Percentiles rank a stretch among this genome's conserved stretches.
These are phyloP conservation scores for Apiotrichum gamsii DNA, from an alignment of 1,284 basidiomycete genomes.

Conservation along the genomic window DNA sequence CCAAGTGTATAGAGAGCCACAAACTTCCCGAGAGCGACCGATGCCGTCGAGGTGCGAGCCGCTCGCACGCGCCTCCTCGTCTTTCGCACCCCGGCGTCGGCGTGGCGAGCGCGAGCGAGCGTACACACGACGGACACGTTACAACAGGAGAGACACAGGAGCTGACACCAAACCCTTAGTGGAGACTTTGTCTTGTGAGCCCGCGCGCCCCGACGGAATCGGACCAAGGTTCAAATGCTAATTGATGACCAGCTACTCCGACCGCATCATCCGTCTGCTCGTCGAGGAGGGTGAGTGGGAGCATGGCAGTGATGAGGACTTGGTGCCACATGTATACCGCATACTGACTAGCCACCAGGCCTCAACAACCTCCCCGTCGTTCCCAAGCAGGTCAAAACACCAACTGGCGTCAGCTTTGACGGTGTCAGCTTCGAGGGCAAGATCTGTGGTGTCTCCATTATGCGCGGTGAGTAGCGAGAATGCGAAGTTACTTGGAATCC, in stretches of 20 bases:
- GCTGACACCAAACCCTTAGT: constrained; percentile 45
- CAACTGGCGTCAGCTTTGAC: constrained; percentile 69
- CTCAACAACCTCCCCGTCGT: constrained; percentile 92
- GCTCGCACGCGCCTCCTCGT: too few relatives aligned
- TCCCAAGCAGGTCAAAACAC: constrained; percentile 59
- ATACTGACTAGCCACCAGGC: constrained; percentile 51
- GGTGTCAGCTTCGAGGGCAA: constrained; percentile 89
- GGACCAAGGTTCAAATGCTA: too few relatives aligned
- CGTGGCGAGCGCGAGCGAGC: neutral
- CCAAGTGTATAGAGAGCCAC: too few relatives aligned
- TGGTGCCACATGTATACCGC: neutral
- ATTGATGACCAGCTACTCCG: constrained; percentile 50
- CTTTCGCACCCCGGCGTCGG: too few relatives aligned
- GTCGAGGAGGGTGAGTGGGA: constrained; percentile 57
- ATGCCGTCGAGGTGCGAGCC: too few relatives aligned
- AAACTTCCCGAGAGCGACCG: too few relatives aligned
- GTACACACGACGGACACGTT: too few relatives aligned
- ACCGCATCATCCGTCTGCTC: constrained; percentile 56
- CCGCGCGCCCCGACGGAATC: neutral
- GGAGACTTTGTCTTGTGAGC: constrained; percentile 90
- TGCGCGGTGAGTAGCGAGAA: constrained; percentile 51
- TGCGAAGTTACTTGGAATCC: too few relatives aligned
- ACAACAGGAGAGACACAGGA: neutral
- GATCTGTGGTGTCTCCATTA: constrained; percentile 89
- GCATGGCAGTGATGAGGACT: too few relatives aligned